Evolutionary conservation across 208 protist species (phyloP).

Genomic region (Borovskyia barvae): DNA sequence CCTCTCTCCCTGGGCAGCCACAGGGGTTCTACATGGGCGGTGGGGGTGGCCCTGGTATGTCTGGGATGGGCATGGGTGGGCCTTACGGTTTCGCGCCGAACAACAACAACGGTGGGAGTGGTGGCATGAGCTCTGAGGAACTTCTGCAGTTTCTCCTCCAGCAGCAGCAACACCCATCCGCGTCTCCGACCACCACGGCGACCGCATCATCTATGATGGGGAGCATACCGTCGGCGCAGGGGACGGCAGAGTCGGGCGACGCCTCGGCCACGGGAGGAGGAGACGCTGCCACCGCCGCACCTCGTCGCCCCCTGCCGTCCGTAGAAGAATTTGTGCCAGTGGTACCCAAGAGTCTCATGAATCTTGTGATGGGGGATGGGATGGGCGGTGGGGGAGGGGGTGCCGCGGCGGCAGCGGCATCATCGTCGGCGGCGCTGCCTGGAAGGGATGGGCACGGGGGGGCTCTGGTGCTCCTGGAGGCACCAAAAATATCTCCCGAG

Average conservation of each 20-base stretch:
- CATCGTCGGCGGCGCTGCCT: not conserved
- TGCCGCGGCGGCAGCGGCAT: not conserved
- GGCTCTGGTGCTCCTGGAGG: constrained; percentile 49
- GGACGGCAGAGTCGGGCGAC: not conserved
- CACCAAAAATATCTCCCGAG: constrained; percentile 70
- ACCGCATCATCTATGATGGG: not conserved
- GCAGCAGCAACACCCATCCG: constrained; percentile 28
- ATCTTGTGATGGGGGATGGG: constrained; percentile 13
- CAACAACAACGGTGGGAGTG: constrained; percentile 1
- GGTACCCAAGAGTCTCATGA: constrained; percentile 36
- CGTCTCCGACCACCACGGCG: not conserved
- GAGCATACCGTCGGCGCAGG: too few relatives aligned
- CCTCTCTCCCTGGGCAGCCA: too few relatives aligned
- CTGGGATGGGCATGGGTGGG: not conserved
- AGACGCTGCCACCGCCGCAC: constrained; percentile 8
- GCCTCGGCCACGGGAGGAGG: not conserved
- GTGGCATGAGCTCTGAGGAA: constrained; percentile 11
- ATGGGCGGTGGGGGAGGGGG: not conserved
- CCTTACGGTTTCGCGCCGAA: not conserved
- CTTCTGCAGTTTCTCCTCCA: constrained; percentile 28
- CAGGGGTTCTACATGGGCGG: not conserved
- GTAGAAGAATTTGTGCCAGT: constrained; percentile 75
- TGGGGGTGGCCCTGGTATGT: constrained; percentile 3
- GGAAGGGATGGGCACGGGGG: not conserved
- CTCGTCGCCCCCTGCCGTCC: constrained; percentile 36